These are phyloP conservation scores for Pseudopithomyces chartarum DNA, from an alignment of 2,329 filamentous ascomycete species.

Conservation along the genomic window DNA sequence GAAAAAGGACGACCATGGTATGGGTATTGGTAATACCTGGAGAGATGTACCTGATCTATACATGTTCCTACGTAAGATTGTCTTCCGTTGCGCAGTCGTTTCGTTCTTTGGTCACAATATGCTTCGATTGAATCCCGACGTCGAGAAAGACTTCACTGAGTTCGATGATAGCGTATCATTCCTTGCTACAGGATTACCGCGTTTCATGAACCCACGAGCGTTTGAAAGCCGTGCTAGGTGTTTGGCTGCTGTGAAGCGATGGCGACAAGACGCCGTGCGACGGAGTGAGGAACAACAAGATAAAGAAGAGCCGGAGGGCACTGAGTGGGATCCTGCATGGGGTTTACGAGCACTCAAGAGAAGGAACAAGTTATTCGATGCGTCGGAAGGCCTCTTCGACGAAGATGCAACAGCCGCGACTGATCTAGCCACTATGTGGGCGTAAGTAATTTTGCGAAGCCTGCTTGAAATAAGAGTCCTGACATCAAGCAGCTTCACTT, in stretches of 20 bases:
- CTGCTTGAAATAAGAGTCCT: not conserved
- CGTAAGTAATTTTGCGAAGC: constrained; percentile 8
- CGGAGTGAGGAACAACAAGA: not conserved
- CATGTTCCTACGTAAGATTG: constrained; percentile 11
- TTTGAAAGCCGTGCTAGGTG: constrained; percentile 4
- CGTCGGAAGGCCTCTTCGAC: constrained; percentile 17
- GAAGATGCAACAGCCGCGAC: constrained; percentile 13
- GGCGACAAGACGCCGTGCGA: constrained; percentile 12
- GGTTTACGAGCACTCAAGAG: constrained; percentile 10
- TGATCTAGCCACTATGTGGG: constrained; percentile 14
- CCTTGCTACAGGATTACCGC: constrained; percentile 12
- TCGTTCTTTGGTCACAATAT: constrained; percentile 16
- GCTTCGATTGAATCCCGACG: constrained; percentile 12
- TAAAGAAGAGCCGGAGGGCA: too few relatives aligned
- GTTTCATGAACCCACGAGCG: constrained; percentile 9
- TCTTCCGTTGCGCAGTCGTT: constrained; percentile 10
- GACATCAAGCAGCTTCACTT: constrained; percentile 5
- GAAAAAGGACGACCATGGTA: not conserved
- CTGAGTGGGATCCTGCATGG: constrained; percentile 13
- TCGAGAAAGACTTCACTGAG: constrained; percentile 14
- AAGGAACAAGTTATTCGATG: constrained; percentile 13
- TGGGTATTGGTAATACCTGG: constrained; percentile 11
- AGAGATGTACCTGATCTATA: constrained; percentile 16
- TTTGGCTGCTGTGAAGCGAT: constrained; percentile 13
- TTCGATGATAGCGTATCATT: constrained; percentile 16